Conservation (phyloP, 495 filamentous ascomycete species). For the Podospora pseudoanserina region DNA sequence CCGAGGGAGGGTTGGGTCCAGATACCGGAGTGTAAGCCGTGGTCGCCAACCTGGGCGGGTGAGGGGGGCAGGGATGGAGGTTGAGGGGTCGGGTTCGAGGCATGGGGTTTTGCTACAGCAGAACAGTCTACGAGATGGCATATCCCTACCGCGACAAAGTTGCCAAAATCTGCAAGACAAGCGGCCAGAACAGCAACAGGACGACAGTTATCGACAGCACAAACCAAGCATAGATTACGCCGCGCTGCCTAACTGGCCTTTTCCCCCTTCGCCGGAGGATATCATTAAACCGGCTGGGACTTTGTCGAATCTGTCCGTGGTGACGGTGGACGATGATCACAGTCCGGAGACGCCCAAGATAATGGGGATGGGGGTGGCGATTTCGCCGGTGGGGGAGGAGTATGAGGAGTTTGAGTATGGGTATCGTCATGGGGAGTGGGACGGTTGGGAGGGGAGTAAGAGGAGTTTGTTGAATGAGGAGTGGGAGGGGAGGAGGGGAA, state of each 20-base stretch:
- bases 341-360: not conserved
- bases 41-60: not conserved
- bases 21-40: not conserved
- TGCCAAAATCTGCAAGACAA: not conserved
- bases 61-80: not conserved
- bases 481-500: slow-evolving; percentile 2
- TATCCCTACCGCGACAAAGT: not conserved
- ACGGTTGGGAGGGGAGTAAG: not conserved
- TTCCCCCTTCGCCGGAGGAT: not conserved
- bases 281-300: not conserved
- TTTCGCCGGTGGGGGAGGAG: not conserved
- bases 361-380: not conserved
- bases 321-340: not conserved
- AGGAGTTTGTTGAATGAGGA: slow-evolving; percentile 4
- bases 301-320: not conserved
- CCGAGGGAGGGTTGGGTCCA: not conserved
- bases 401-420: not conserved
- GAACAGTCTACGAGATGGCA: not conserved
- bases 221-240: not conserved
- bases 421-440: not conserved
- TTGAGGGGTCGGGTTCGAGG: not conserved
- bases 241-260: not conserved
- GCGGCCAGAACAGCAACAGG: not conserved
- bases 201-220: not conserved
- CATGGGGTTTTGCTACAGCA: not conserved